Conservation (phyloP, 106 monocot genomes). For the Platanthera zijinensis region DNA sequence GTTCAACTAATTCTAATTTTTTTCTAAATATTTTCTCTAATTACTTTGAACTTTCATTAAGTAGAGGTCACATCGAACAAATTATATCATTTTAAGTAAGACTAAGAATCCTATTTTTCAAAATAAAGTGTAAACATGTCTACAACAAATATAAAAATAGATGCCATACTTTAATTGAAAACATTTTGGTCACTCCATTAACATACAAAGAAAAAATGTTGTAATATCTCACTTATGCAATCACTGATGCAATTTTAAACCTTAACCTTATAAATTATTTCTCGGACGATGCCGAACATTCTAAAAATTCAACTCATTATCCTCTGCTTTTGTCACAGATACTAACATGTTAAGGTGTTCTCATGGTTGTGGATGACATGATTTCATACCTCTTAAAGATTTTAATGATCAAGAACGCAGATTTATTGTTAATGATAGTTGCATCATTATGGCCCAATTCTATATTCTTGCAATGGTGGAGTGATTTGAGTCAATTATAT, state of each 20-base stretch:
- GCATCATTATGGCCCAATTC: conserved; percentile 4
- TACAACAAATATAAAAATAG: no score
- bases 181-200: no score
- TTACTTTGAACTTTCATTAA: no score
- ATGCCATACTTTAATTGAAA: no score
- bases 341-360: conserved; percentile 1
- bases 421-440: conserved; percentile 3
- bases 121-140: no score
- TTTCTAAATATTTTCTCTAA: no score
- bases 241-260: neutral
- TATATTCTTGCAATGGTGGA: neutral
- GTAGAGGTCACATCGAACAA: no score
- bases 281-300: neutral
- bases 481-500: neutral
- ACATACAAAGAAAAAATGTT: neutral
- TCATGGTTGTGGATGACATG: conserved; percentile 3
- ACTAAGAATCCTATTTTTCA: no score
- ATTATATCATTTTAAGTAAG: no score
- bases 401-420: neutral
- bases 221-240: no score
- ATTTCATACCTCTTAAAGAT: neutral
- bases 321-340: neutral
- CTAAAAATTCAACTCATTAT: neutral
- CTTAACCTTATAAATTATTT: neutral
- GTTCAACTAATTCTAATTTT: no score